Conservation (phyloP, 2,329 filamentous ascomycete species). For the Talaromyces pinophilus region DNA sequence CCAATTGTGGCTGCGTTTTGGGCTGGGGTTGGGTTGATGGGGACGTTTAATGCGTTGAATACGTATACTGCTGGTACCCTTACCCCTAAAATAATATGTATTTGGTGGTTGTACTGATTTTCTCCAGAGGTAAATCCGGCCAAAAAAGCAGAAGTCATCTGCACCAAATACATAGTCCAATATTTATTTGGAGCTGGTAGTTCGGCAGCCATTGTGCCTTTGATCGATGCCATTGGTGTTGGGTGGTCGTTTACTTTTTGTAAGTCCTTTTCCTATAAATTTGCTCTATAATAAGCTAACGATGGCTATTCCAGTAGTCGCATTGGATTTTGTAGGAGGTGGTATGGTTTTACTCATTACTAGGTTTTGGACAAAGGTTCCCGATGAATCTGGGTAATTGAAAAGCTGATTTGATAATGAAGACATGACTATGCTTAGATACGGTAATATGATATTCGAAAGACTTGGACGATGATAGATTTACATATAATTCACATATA, state of each 20-base stretch:
- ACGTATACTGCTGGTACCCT: constrained; percentile 57
- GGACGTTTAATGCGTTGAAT: constrained; percentile 73
- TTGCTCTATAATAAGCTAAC: background rate
- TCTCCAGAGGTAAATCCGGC: constrained; percentile 45
- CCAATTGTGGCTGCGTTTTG: constrained; percentile 72
- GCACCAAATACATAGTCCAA: constrained; percentile 76
- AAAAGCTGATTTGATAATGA: background rate
- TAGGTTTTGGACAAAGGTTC: background rate
- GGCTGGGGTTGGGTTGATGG: constrained; percentile 70
- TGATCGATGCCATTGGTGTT: constrained; percentile 70
- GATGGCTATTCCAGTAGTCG: background rate
- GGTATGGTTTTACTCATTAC: background rate
- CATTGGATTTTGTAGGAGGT: background rate
- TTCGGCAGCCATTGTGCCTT: constrained; percentile 70
- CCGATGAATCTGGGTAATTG: background rate
- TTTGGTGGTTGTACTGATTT: too few species aligned
- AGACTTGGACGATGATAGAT: background rate
- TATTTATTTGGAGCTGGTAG: constrained; percentile 73
- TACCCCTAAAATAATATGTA: background rate
- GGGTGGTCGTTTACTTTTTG: constrained; percentile 79
- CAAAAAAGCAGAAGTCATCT: constrained; percentile 69
- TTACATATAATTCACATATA: background rate
- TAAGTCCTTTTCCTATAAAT: constrained; percentile 31
- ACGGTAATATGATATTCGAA: background rate
- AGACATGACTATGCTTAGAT: background rate